Percentiles rank a stretch among this genome's conserved stretches.
These are phyloP conservation scores for Podospora pseudopauciseta DNA, from an alignment of 495 filamentous ascomycete genomes.

Conservation along the genomic window DNA sequence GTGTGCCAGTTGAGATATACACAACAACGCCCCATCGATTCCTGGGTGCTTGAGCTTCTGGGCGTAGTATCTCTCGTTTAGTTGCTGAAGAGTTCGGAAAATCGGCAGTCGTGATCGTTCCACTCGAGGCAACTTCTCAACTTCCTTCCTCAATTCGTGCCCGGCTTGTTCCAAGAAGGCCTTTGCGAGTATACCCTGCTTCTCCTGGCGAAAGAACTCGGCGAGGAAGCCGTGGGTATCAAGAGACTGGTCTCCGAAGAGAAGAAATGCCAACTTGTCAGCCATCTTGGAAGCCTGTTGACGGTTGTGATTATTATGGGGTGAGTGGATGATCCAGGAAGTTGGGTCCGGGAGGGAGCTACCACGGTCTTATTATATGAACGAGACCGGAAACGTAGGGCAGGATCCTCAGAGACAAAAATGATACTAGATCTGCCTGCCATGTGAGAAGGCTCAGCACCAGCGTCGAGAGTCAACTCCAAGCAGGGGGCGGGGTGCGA, in stretches of 20 bases:
- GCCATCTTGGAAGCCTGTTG: slow-evolving; percentile 35
- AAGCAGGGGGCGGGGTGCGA: slow-evolving; percentile 8
- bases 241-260: slow-evolving; percentile 79
- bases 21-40: slow-evolving; percentile 63
- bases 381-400: slow-evolving; percentile 10
- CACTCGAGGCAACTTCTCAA: slow-evolving; percentile 55
- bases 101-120: slow-evolving; percentile 61
- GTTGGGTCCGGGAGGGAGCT: slow-evolving; percentile 16
- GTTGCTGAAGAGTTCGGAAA: slow-evolving; percentile 65
- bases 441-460: slow-evolving; percentile 10
- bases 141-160: slow-evolving; percentile 61
- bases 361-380: slow-evolving; percentile 11
- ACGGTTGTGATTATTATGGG: slow-evolving; percentile 21
- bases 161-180: slow-evolving; percentile 62
- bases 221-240: slow-evolving; percentile 65
- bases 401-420: slow-evolving; percentile 7
- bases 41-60: slow-evolving; percentile 56
- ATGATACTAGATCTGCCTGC: slow-evolving; percentile 2
- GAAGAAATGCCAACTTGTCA: slow-evolving; percentile 46
- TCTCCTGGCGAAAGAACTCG: slow-evolving; percentile 55
- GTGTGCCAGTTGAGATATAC: slow-evolving; percentile 66
- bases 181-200: slow-evolving; percentile 60
- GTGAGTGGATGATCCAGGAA: slow-evolving; percentile 10
- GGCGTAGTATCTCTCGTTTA: slow-evolving; percentile 64
- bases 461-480: background rate